Conservation (phyloP, 345 rosid genomes). For the Dipteronia sinensis region DNA sequence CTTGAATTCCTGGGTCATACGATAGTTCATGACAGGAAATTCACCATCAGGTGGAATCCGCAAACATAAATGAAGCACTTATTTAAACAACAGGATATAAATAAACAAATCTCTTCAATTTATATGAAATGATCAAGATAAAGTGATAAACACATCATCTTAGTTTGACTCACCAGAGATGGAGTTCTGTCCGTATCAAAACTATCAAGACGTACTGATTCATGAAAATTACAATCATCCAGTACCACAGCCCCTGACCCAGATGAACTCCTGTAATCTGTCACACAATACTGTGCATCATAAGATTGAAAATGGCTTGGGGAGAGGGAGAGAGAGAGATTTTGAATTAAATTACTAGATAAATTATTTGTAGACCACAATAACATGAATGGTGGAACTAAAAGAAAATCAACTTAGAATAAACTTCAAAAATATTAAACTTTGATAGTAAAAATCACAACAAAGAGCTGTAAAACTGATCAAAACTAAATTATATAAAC, state of each 20-base stretch:
- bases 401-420: not conserved
- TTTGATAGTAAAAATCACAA: slow-evolving; percentile 6
- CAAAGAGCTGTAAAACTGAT: not conserved
- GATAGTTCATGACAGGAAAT: slow-evolving; percentile 98
- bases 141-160: not conserved
- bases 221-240: slow-evolving; percentile 99
- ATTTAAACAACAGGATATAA: slow-evolving; percentile 10
- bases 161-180: slow-evolving; percentile 68
- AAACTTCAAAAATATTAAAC: not conserved
- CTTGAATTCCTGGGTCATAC: slow-evolving; percentile 98
- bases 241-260: slow-evolving; percentile 87
- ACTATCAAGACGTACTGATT: slow-evolving; percentile 93
- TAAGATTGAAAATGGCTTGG: slow-evolving; percentile 3
- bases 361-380: not conserved
- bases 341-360: slow-evolving; percentile 12
- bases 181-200: slow-evolving; percentile 87
- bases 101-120: slow-evolving; percentile 4
- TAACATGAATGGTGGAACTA: not conserved
- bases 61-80: slow-evolving; percentile 22
- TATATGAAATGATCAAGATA: slow-evolving; percentile 1
- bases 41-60: slow-evolving; percentile 99
- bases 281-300: slow-evolving; percentile 27
- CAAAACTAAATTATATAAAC: not conserved
- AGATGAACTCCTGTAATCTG: slow-evolving; percentile 85
- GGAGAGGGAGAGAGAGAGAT: not conserved